These are phyloP conservation scores for Barnettozyma pratensis DNA, from an alignment of 805 yeast species.

Conservation along the genomic window DNA sequence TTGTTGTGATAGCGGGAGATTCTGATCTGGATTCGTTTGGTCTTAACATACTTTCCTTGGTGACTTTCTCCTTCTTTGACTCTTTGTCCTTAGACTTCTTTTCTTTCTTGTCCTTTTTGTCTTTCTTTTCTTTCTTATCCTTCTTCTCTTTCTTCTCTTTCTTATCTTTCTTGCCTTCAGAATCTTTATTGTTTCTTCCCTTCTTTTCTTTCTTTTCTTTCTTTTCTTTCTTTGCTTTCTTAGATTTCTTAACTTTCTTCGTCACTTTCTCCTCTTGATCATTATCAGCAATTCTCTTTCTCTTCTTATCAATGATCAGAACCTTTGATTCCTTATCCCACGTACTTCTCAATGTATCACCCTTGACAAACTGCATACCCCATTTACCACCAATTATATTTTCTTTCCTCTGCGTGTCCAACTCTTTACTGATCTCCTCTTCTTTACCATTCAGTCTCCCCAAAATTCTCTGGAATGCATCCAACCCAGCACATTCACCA, in stretches of 20 bases:
- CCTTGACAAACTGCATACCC: conserved; percentile 85
- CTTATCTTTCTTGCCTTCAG: conserved; percentile 25
- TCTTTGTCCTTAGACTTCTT: conserved; percentile 26
- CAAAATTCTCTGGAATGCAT: conserved; percentile 84
- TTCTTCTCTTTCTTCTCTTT: conserved; percentile 24
- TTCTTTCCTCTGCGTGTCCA: conserved; percentile 64
- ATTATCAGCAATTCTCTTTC: conserved; percentile 27
- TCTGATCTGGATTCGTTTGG: conserved; percentile 29
- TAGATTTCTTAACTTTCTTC: conserved; percentile 23
- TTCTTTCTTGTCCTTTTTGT: conserved; percentile 26
- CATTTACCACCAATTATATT: conserved; percentile 76
- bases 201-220: conserved; percentile 23
- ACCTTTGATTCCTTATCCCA: conserved; percentile 61
- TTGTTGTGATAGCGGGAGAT: conserved; percentile 40
- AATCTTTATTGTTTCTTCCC: conserved; percentile 22
- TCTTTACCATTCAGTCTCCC: conserved; percentile 89
- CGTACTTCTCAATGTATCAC: conserved; percentile 77
- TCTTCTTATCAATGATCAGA: conserved; percentile 26
- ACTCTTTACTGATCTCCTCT: conserved; percentile 54
- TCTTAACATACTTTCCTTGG: conserved; percentile 38
- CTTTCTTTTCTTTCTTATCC: conserved; percentile 27
- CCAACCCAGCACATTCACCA: conserved; percentile 86
- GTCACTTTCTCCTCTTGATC: conserved; percentile 19
- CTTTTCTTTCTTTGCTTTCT: conserved; percentile 27
- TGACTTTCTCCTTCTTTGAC: conserved; percentile 27